phyloP scores from a whole-genome alignment of 1,284 basidiomycete genomes.

The Cystobasidium pallidum region DNA sequence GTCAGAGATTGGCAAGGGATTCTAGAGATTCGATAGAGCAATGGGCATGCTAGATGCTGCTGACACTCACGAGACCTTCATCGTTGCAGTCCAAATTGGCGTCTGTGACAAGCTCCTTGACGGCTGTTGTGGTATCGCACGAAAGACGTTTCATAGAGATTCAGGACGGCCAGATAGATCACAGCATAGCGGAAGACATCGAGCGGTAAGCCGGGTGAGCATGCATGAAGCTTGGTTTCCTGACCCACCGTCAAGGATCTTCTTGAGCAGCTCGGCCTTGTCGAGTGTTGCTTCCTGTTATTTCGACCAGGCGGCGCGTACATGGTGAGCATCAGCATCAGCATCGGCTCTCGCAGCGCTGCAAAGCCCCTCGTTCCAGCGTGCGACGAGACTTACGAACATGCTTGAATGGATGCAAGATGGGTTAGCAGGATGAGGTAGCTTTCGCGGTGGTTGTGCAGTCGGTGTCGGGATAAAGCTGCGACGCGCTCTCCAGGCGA shows the following conservation, averaged over 20 bases:
- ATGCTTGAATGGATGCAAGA: slow-evolving; percentile 1
- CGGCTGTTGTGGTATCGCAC: slow-evolving; percentile 61
- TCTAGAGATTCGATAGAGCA: neutral
- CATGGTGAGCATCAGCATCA: slow-evolving; percentile 17
- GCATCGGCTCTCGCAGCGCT: too few relatives aligned
- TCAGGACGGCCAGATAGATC: too few relatives aligned
- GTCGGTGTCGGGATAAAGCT: neutral
- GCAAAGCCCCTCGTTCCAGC: neutral
- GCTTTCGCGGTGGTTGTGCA: neutral
- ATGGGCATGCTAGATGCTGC: neutral
- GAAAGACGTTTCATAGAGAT: too few relatives aligned
- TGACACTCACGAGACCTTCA: slow-evolving; percentile 77
- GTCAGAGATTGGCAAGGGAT: neutral
- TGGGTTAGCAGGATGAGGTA: neutral
- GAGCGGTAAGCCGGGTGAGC: neutral
- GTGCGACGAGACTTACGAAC: slow-evolving; percentile 34
- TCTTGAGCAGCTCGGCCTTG: slow-evolving; percentile 53
- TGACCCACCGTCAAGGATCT: slow-evolving; percentile 52
- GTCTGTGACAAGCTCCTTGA: slow-evolving; percentile 97
- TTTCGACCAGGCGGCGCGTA: neutral
- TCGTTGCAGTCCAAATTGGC: slow-evolving; percentile 98
- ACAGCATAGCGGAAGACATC: too few relatives aligned
- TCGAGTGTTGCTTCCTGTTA: slow-evolving; percentile 53
- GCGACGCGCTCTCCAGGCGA: neutral
- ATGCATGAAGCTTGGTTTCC: neutral